phyloP scores from a whole-genome alignment of 257 asterid species.

The Pogostemon cablin region DNA sequence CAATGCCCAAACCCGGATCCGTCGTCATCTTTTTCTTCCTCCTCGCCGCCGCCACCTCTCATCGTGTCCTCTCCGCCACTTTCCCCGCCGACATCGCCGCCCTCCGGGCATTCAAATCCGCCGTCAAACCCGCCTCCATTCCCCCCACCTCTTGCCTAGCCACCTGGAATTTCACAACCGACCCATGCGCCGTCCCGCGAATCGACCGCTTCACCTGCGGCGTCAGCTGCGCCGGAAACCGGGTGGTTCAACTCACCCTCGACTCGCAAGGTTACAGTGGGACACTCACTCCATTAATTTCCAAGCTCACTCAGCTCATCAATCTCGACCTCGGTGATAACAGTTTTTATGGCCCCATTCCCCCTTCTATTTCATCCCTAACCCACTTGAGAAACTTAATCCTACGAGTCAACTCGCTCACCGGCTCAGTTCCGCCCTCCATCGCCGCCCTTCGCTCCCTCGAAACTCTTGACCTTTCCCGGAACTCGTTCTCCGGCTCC shows the following conservation, averaged over 20 bases:
- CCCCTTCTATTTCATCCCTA: slow-evolving; percentile 49
- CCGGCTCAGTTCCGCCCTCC: slow-evolving; percentile 70
- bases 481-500: slow-evolving; percentile 58
- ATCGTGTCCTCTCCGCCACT: slow-evolving; percentile 47
- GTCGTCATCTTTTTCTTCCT: slow-evolving; percentile 33
- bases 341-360: slow-evolving; percentile 70
- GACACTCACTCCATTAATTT: slow-evolving; percentile 60
- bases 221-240: slow-evolving; percentile 61
- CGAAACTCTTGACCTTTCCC: slow-evolving; percentile 61
- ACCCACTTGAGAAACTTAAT: slow-evolving; percentile 54
- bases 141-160: slow-evolving; percentile 80
- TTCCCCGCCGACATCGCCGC: slow-evolving; percentile 57
- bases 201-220: slow-evolving; percentile 83
- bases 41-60: slow-evolving; percentile 18
- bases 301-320: slow-evolving; percentile 66
- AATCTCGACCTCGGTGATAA: slow-evolving; percentile 72
- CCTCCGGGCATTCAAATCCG: slow-evolving; percentile 73
- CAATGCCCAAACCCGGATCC: slow-evolving; percentile 39
- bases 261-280: slow-evolving; percentile 86
- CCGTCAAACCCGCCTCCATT: slow-evolving; percentile 58
- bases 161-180: slow-evolving; percentile 87
- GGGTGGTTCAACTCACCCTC: slow-evolving; percentile 80
- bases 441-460: slow-evolving; percentile 51
- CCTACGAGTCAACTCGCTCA: slow-evolving; percentile 77
- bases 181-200: slow-evolving; percentile 82